Evolutionary conservation across 2,329 filamentous ascomycete species (phyloP), one percentile per base, ranked within the genome.

Genomic region (Penicillium hesseltinei): DNA sequence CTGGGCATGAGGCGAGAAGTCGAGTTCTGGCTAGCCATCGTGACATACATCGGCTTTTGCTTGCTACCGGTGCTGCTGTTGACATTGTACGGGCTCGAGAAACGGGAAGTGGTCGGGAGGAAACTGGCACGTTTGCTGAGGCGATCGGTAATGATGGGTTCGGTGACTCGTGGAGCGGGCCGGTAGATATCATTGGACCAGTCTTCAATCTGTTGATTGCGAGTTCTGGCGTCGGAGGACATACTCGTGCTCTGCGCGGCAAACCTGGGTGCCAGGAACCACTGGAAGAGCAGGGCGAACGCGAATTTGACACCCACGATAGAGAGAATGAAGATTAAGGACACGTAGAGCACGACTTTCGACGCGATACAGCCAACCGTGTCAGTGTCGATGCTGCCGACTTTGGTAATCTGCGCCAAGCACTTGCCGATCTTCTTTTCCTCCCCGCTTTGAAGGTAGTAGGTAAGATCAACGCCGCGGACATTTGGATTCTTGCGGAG

Each of bases 171-270:
- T 54, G 89, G 87, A 25, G 92, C 91, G 4, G 93, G 90, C 43
- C 92, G 89, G 75, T 99, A 97, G 67, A 99, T 99, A 70, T 99
- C 94, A 63, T 97, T 91, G 15, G 88, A 89, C 94, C 94, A 99
- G 68, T 97, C 93, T 74, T 99, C 94, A 63, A 99, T 99, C 77
- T 97, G 92, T 66, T 89, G 87, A 66, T 92, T 89, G 58, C 94
- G 87, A 77, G 92, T 89, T 73, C 93, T 92, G 63, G 88, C 85
- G 72, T 94, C 86, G 5, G 88, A 86, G 17, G 86, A 86, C 73
- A 96, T 88, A 2, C 91, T 93, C 0, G 93, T 96, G 76, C 91
- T 96, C 47, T 83, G 78, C 0, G 93, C 91, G 4, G 88, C 92
- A 70, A 93, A 97, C 62, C 88, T 88, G 65, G 88, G 88, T 72